Evolutionary conservation across 306 rosid species (phyloP).

Genomic region (Fragaria ananassa): DNA sequence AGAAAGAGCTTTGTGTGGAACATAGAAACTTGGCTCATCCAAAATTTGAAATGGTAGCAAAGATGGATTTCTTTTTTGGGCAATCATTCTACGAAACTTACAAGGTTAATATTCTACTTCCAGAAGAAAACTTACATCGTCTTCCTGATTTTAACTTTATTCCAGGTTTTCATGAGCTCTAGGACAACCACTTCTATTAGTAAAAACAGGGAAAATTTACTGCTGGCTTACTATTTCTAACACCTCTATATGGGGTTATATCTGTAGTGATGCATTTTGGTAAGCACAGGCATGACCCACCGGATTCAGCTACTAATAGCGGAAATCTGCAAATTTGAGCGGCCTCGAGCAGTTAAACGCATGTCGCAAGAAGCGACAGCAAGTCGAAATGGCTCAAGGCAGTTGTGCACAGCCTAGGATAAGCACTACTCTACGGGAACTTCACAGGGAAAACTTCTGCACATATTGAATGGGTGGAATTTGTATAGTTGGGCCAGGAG

Average conservation of each 20-base stretch:
- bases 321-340: background rate
- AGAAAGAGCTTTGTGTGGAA: background rate
- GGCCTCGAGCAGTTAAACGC: background rate
- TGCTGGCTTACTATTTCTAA: background rate
- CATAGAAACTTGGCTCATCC: constrained; percentile 43
- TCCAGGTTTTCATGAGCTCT: background rate
- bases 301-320: background rate
- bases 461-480: background rate
- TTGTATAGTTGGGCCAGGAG: background rate
- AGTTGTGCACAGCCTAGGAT: background rate
- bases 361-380: background rate
- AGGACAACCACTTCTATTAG: background rate
- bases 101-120: constrained; percentile 26
- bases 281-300: too few species aligned
- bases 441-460: background rate
- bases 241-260: background rate
- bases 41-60: constrained; percentile 3
- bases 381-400: background rate
- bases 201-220: background rate
- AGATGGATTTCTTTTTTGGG: constrained; percentile 15
- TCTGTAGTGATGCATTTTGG: background rate
- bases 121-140: constrained; percentile 9
- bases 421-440: background rate
- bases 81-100: constrained; percentile 37
- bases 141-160: constrained; percentile 8